These are phyloP conservation scores for Conoideocrella luteorostrata DNA, from an alignment of 2,329 filamentous ascomycete species.

Conservation along the genomic window DNA sequence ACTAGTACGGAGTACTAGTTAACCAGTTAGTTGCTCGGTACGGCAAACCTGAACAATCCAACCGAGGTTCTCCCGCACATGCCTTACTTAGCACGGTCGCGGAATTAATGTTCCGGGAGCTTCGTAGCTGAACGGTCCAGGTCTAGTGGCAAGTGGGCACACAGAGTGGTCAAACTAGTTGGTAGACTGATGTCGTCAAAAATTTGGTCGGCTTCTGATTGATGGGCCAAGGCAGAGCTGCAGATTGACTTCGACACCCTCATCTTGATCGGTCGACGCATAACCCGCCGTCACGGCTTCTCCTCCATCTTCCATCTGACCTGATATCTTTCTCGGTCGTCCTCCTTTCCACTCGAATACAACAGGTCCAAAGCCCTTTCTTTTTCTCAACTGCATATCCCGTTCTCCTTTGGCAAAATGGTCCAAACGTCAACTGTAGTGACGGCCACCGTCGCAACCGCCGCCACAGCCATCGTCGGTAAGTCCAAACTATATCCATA, in stretches of 20 bases:
- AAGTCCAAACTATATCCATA: constrained; percentile 17
- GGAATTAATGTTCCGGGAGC: constrained; percentile 12
- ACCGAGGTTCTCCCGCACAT: constrained; percentile 17
- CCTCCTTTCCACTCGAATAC: not conserved
- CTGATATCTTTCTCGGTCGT: not conserved
- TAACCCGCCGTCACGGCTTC: not conserved
- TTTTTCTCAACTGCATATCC: not conserved
- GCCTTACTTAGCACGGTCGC: too few species aligned
- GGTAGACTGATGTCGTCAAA: constrained; percentile 9
- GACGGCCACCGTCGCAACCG: constrained; percentile 55
- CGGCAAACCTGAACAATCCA: constrained; percentile 3
- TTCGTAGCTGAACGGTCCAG: not conserved
- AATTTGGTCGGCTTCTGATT: constrained; percentile 7
- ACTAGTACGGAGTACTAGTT: too few species aligned
- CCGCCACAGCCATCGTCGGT: constrained; percentile 56
- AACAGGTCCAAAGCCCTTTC: not conserved
- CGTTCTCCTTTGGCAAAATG: constrained; percentile 23
- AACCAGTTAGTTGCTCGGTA: too few species aligned
- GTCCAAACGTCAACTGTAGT: constrained; percentile 49
- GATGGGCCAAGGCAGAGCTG: constrained; percentile 5
- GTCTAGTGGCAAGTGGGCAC: too few species aligned
- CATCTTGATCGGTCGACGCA: not conserved
- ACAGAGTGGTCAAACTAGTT: not conserved
- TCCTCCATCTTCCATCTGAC: not conserved
- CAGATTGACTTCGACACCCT: constrained; percentile 3